phyloP scores from a whole-genome alignment of 1,284 basidiomycete genomes.

The Takashimella tepidaria region DNA sequence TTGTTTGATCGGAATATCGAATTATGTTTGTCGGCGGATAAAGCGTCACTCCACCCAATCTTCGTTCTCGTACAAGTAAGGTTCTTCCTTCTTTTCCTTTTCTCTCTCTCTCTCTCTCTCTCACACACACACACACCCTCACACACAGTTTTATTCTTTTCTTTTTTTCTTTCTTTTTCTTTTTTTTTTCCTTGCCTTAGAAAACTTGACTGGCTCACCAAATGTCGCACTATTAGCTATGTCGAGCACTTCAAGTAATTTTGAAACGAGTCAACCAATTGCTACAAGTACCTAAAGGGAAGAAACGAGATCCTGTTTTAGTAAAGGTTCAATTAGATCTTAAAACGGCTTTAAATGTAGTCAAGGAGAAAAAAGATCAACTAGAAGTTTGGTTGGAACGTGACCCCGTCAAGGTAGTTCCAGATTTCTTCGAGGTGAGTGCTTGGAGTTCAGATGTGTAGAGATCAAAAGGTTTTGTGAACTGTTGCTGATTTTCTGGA shows the following conservation, averaged over 20 bases:
- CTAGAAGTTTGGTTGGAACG: conserved; percentile 10
- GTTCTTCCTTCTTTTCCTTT: not conserved
- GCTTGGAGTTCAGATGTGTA: not conserved
- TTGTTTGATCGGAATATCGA: not conserved
- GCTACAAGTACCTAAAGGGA: conserved; percentile 16
- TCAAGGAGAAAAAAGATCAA: conserved; percentile 7
- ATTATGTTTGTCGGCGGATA: not conserved
- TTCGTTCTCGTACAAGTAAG: not conserved
- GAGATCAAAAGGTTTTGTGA: too few species aligned
- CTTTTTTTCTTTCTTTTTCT: too few species aligned
- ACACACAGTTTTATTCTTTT: not conserved
- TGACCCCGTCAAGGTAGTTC: conserved; percentile 2
- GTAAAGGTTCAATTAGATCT: not conserved
- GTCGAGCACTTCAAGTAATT: conserved; percentile 13
- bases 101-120: not conserved
- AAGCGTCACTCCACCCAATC: not conserved
- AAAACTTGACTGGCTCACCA: too few species aligned
- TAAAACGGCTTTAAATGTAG: conserved; percentile 7
- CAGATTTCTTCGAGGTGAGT: conserved; percentile 11
- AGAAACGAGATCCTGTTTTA: conserved; percentile 9
- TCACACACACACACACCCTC: not conserved
- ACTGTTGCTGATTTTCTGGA: not conserved
- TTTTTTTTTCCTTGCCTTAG: too few species aligned
- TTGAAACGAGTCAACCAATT: conserved; percentile 7
- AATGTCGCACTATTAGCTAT: conserved; percentile 3